These are phyloP conservation scores for Tricholoma terreum DNA, from an alignment of 768 basidiomycete species.

Conservation along the genomic window DNA sequence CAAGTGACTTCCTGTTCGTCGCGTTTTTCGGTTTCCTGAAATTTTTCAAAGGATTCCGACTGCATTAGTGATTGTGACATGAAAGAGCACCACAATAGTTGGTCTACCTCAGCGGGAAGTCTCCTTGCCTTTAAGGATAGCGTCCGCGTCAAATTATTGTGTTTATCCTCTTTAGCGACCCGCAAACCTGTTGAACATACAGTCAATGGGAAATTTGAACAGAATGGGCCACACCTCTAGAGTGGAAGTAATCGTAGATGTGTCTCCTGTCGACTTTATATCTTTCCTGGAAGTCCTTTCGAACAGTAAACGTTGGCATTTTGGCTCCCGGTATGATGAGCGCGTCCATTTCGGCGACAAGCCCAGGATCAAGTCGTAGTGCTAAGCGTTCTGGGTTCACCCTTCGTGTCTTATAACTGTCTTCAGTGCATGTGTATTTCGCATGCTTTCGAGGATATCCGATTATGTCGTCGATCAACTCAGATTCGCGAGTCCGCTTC, in stretches of 20 bases:
- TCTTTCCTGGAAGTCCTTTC: slow-evolving; percentile 68
- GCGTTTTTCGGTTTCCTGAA: background rate
- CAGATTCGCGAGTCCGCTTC: slow-evolving; percentile 9
- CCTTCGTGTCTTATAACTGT: slow-evolving; percentile 44
- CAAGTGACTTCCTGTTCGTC: background rate
- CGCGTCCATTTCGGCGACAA: slow-evolving; percentile 72
- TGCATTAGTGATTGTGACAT: background rate
- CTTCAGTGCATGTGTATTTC: slow-evolving; percentile 34
- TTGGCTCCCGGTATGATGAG: slow-evolving; percentile 67
- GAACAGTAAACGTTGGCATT: slow-evolving; percentile 72
- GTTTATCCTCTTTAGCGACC: slow-evolving; percentile 63
- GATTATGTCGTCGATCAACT: background rate
- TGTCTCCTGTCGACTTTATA: slow-evolving; percentile 70
- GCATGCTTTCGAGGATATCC: background rate
- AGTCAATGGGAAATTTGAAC: slow-evolving; percentile 10
- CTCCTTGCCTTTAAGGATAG: background rate
- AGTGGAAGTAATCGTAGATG: slow-evolving; percentile 79
- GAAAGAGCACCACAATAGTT: background rate
- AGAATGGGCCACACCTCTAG: slow-evolving; percentile 34
- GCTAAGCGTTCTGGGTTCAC: slow-evolving; percentile 72
- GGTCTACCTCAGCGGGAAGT: background rate
- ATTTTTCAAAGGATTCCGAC: background rate
- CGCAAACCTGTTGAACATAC: slow-evolving; percentile 38
- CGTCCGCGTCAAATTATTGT: slow-evolving; percentile 47
- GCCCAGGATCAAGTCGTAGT: slow-evolving; percentile 59